A percentile compares a stretch with the other conserved stretches of the same genome.
Conservation (phyloP, 2,329 filamentous ascomycete genomes). For the Ophiostoma sp. region DNA sequence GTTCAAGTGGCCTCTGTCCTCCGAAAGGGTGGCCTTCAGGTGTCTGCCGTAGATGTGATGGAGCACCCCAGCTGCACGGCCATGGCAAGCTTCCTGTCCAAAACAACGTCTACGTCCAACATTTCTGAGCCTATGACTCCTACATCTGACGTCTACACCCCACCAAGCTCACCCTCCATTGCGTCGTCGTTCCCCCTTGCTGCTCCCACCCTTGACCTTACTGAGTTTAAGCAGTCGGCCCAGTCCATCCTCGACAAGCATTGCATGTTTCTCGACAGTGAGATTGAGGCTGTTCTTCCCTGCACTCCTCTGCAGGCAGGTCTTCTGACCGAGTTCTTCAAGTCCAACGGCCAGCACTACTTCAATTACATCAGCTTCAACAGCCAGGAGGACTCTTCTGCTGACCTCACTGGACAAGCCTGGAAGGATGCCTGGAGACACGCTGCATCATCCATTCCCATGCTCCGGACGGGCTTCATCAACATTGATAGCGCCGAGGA, state of each 20-base stretch:
- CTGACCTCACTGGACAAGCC: conserved; percentile 29
- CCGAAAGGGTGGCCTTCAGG: conserved; percentile 49
- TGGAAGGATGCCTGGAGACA: conserved; percentile 56
- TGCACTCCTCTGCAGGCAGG: conserved; percentile 76
- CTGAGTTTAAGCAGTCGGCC: conserved; percentile 34
- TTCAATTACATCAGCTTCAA: conserved; percentile 64
- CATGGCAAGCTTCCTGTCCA: conserved; percentile 18
- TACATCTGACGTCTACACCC: conserved; percentile 11
- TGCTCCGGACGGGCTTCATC: conserved; percentile 71
- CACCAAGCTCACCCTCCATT: neutral
- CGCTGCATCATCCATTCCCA: conserved; percentile 54
- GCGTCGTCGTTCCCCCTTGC: conserved; percentile 9
- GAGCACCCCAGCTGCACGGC: conserved; percentile 47
- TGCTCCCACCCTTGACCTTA: conserved; percentile 35
- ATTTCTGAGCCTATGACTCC: conserved; percentile 10
- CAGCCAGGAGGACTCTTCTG: conserved; percentile 37
- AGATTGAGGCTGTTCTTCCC: conserved; percentile 59
- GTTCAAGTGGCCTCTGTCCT: conserved; percentile 68
- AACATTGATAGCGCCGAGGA: conserved; percentile 53
- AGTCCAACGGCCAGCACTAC: conserved; percentile 63
- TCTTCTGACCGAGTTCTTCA: conserved; percentile 69
- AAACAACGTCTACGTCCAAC: neutral
- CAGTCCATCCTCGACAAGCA: conserved; percentile 29
- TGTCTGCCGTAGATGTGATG: conserved; percentile 70
- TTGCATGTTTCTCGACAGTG: conserved; percentile 5